Conservation (phyloP, 2,329 filamentous ascomycete species). For the Xylariaceae sp. region DNA sequence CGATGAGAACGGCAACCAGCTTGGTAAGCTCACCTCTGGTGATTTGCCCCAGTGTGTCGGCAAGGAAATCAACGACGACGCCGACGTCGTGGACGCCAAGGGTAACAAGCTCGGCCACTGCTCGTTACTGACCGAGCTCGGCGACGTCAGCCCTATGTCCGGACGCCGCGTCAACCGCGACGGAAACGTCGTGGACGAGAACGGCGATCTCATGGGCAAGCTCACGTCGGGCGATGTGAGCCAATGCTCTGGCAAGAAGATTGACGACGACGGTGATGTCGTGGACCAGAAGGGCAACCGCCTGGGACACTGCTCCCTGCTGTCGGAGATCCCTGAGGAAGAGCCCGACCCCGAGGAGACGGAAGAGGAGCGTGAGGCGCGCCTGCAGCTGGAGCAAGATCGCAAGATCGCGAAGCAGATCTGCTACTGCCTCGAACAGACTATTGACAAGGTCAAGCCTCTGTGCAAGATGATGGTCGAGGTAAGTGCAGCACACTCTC, state of each 20-base stretch:
- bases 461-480: slow-evolving; percentile 84
- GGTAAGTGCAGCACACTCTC: slow-evolving; percentile 44
- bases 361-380: slow-evolving; percentile 53
- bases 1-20: slow-evolving; percentile 62
- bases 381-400: slow-evolving; percentile 60
- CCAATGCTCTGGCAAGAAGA: slow-evolving; percentile 62
- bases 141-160: slow-evolving; percentile 46
- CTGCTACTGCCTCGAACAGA: slow-evolving; percentile 66
- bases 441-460: slow-evolving; percentile 77
- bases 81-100: slow-evolving; percentile 76
- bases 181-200: slow-evolving; percentile 54
- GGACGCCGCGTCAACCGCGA: slow-evolving; percentile 55
- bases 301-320: slow-evolving; percentile 63
- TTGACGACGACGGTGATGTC: slow-evolving; percentile 68
- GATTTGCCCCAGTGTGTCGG: slow-evolving; percentile 70
- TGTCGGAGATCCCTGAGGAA: slow-evolving; percentile 32
- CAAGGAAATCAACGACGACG: slow-evolving; percentile 75
- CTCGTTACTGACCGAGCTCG: slow-evolving; percentile 55
- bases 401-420: slow-evolving; percentile 75
- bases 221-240: slow-evolving; percentile 62
- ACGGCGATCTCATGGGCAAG: slow-evolving; percentile 60
- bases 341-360: slow-evolving; percentile 44
- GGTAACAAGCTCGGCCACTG: slow-evolving; percentile 55
- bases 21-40: slow-evolving; percentile 67
- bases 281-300: slow-evolving; percentile 64